Percentiles rank a stretch among this genome's conserved stretches.
phyloP scores from a whole-genome alignment of 495 filamentous ascomycete genomes.

The Trichoderma reesei region DNA sequence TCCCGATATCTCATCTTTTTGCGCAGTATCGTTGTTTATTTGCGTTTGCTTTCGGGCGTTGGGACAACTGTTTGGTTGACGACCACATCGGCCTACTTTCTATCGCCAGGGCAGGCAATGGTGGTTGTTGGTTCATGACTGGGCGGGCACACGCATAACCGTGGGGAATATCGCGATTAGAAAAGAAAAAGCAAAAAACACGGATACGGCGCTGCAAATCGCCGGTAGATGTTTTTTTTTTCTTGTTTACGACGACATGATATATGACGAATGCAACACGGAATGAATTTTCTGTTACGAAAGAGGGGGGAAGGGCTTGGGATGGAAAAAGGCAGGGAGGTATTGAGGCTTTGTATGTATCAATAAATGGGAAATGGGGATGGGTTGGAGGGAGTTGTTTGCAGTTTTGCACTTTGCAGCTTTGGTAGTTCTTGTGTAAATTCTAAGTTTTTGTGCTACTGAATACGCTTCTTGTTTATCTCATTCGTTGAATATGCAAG shows the following conservation, averaged over 20 bases:
- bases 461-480: neutral
- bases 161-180: neutral
- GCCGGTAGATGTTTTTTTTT: no score
- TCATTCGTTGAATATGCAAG: neutral
- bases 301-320: neutral
- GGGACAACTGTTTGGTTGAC: conserved; percentile 5
- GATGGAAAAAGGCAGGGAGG: neutral
- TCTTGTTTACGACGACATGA: conserved; percentile 2
- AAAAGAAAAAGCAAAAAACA: conserved; percentile 12
- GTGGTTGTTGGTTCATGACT: conserved; percentile 5
- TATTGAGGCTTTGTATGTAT: neutral
- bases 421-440: neutral
- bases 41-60: neutral
- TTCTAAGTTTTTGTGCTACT: neutral
- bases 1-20: neutral
- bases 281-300: neutral
- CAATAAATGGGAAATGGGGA: no score
- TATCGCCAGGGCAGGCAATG: no score
- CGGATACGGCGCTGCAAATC: conserved; percentile 5
- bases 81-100: neutral
- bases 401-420: no score
- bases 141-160: neutral
- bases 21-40: neutral
- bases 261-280: neutral
- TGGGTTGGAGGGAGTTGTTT: no score